These are phyloP conservation scores for Sporothrix pallida DNA, from an alignment of 2,329 filamentous ascomycete genomes.

Conservation along the genomic window DNA sequence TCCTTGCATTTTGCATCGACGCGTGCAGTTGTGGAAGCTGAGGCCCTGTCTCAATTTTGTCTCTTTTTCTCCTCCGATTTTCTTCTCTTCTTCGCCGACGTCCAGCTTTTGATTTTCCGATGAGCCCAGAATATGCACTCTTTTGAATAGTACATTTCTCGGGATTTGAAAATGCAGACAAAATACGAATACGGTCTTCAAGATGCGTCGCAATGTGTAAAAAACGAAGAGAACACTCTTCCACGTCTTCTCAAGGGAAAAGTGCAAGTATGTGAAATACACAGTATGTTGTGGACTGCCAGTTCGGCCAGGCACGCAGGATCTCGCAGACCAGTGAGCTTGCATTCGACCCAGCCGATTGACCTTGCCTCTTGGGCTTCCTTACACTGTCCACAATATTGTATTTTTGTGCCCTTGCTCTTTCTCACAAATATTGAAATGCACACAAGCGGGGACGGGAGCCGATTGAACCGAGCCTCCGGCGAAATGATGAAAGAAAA, in stretches of 20 bases:
- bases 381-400: no score
- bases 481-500: slow-evolving; percentile 1
- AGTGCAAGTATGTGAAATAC: background rate
- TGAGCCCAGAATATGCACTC: background rate
- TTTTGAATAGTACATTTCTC: slow-evolving; percentile 14
- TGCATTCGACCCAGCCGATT: background rate
- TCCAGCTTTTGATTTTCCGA: no score
- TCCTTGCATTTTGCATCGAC: slow-evolving; percentile 7
- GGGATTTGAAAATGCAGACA: background rate
- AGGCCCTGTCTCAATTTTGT: background rate
- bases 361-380: background rate
- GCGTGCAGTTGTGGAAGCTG: slow-evolving; percentile 9
- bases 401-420: background rate
- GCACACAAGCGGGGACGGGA: background rate
- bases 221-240: no score
- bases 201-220: background rate
- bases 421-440: background rate
- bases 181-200: slow-evolving; percentile 4
- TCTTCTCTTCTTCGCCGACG: background rate
- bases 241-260: no score
- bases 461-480: slow-evolving; percentile 18
- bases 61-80: background rate
- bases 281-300: background rate
- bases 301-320: background rate
- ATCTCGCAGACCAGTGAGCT: background rate